Base-by-base conservation (phyloP, 2,329 filamentous ascomycete species). In the Aspergillus floridensis region DNA sequence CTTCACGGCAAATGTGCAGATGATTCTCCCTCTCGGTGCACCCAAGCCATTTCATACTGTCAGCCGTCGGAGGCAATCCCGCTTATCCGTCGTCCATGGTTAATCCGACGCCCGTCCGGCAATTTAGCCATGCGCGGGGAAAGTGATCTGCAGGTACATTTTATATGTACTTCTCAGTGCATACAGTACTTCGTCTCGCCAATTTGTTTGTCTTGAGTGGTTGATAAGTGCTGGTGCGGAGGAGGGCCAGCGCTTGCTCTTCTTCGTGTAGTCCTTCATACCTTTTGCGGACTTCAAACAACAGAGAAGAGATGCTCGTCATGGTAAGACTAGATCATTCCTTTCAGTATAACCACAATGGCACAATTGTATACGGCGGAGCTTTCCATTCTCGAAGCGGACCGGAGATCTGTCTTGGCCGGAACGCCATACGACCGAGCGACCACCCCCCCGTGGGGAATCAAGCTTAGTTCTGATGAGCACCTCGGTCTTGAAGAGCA, bases 371-470 rank as follows among this genome's bases (percentile, higher is more conserved):
- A 29, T 29, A 29, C 8, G 26, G 26, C 32, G 51, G 35, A 41
- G 12, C 14, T 11, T 53, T 53, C 51, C 51, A 41, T 44, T 53
- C 35, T 46, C 12, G 51, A 53, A 26, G 51, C 51, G 51, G 51
- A 53, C 51, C 8, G 19, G 24, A 31, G 12, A 31, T 44, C 22
- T 10, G 12, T 19, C 12, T 47, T 46, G 38, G 12, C 38, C 24
- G 24, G 16, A 24, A 41, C 7, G 16, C 3, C 6, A 24, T 47
- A 22, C 26, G 19, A 21, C 52, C 29, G 22, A 44, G 41, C 52
- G 31, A 2, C 19, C 2, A 7, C 26, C 26, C 22, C 46, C 16
- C 52, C 52, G 52, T 47, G 52, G 38, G 24, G 35, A 31, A 54
- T 31, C 5, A 14, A 44, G 52, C 14, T 26, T 54, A 54, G 52